Evolutionary conservation across 345 rosid species (phyloP), one percentile per base, ranked within the genome.

Genomic region (Citrus glauca): DNA sequence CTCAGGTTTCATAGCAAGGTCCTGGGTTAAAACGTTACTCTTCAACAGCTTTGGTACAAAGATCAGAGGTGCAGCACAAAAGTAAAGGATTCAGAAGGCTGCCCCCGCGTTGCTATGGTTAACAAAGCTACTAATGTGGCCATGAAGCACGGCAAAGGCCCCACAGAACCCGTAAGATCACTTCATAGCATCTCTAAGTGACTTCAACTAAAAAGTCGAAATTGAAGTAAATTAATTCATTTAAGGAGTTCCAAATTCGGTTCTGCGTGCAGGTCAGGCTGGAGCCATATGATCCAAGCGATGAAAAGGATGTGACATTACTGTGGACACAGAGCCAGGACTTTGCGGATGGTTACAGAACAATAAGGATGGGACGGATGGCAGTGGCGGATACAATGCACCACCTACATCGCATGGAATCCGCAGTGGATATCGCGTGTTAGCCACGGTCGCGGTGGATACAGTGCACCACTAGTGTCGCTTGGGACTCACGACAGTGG

Each of bases 41-140:
- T 33, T 33, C 35, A 4, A 33, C 35, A 33, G 35, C 35, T 88
- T 75, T 90, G 98, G 98, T 89, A 78, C 81, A 95, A 89, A 86
- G 97, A 91, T 72, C 93, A 95, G 88, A 91, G 85, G 83, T 33
- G 76, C 85, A 89, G 92, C 81, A 87, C 94, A 10, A 80, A 85
- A 35, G 93, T 86, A 57, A 91, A 91, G 79, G 98, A 95, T 70
- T 88, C 81, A 74, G 94, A 87, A 9, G 98, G 98, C 4, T 81
- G 14, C 57, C 95, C 98, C 24, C 78, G 90, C 82, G 92, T 95
- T 79, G 78, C 94, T 82, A 84, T 93, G 75, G 90, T 95, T 16
- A 95, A 95, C 83, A 93, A 91, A 81, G 93, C 88, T 62, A 90
- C 93, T 71, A 93, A 92, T 74, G 82, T 90, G 85, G 98, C 93